Evolutionary conservation across 371 early-diverging fungal species (phyloP).

Genomic region (Mucor saturninus): DNA sequence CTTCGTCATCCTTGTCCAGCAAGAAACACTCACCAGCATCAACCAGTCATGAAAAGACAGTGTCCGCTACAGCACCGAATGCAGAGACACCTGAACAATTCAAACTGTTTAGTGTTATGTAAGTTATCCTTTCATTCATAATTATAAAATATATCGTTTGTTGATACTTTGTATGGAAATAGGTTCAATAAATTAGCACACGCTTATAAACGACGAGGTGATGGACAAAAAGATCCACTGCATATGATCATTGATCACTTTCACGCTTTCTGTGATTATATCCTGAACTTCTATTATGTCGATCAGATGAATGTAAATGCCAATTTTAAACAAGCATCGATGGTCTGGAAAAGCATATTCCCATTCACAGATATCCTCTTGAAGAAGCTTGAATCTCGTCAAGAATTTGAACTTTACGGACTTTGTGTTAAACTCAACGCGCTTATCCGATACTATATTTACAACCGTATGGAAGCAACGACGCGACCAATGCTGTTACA

Average conservation of each 20-base stretch:
- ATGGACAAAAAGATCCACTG: constrained; percentile 22
- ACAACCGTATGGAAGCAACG: constrained; percentile 20
- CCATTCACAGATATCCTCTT: constrained; percentile 35
- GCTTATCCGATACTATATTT: constrained; percentile 36
- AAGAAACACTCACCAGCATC: constrained; percentile 6
- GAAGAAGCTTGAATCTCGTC: constrained; percentile 20
- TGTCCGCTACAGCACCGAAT: constrained; percentile 33
- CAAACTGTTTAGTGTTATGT: constrained; percentile 31
- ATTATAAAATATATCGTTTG: neutral
- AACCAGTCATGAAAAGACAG: neutral
- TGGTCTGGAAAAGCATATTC: constrained; percentile 37
- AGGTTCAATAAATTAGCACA: constrained; percentile 46
- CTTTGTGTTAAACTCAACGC: constrained; percentile 29
- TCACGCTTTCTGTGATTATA: constrained; percentile 41
- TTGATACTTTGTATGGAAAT: neutral
- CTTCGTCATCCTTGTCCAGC: neutral
- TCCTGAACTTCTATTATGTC: constrained; percentile 39
- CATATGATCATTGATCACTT: constrained; percentile 41
- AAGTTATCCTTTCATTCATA: neutral
- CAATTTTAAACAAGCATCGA: constrained; percentile 12
- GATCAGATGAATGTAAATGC: constrained; percentile 19
- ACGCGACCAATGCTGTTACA: neutral
- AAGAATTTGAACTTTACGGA: constrained; percentile 28
- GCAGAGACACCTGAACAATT: constrained; percentile 40
- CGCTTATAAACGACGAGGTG: constrained; percentile 43